These are phyloP conservation scores for Scedosporium apiospermum DNA, from an alignment of 2,329 filamentous ascomycete genomes.

Conservation along the genomic window DNA sequence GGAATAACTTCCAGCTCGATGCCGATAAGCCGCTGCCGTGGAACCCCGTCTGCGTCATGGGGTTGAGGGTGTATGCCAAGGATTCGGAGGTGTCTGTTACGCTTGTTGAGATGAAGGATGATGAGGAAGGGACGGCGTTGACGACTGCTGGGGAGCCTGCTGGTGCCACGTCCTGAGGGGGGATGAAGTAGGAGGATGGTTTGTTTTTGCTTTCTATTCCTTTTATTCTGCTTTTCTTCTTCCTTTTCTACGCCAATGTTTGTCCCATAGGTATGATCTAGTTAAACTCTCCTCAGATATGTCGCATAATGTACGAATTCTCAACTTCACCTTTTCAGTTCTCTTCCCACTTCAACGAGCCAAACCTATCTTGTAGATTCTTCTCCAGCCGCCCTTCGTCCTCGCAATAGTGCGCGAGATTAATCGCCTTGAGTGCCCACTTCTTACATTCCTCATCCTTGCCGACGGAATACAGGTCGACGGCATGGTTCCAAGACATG, in stretches of 20 bases:
- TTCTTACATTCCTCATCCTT: slow-evolving; percentile 44
- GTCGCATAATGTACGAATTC: neutral
- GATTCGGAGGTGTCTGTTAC: slow-evolving; percentile 23
- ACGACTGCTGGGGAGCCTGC: slow-evolving; percentile 18
- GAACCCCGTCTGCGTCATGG: slow-evolving; percentile 32
- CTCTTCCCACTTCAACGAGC: slow-evolving; percentile 23
- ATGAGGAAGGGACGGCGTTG: slow-evolving; percentile 18
- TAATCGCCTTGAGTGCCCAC: slow-evolving; percentile 57
- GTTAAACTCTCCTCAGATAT: neutral
- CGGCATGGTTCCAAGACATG: slow-evolving; percentile 58
- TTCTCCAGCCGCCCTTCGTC: slow-evolving; percentile 41
- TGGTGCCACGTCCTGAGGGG: slow-evolving; percentile 15
- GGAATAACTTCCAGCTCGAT: neutral
- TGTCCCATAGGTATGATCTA: neutral
- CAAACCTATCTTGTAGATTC: slow-evolving; percentile 33
- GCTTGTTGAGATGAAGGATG: slow-evolving; percentile 21
- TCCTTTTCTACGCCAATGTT: neutral
- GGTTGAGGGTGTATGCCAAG: slow-evolving; percentile 27
- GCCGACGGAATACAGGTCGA: slow-evolving; percentile 52
- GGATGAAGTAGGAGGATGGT: no score
- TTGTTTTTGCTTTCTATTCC: no score
- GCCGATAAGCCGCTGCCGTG: slow-evolving; percentile 17
- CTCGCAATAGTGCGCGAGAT: slow-evolving; percentile 46
- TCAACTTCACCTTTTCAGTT: neutral
- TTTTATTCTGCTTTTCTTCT: neutral